These are phyloP conservation scores for Physcomitrium patens DNA, from an alignment of 225 moss, liverwort and hornwort species.

Conservation along the genomic window DNA sequence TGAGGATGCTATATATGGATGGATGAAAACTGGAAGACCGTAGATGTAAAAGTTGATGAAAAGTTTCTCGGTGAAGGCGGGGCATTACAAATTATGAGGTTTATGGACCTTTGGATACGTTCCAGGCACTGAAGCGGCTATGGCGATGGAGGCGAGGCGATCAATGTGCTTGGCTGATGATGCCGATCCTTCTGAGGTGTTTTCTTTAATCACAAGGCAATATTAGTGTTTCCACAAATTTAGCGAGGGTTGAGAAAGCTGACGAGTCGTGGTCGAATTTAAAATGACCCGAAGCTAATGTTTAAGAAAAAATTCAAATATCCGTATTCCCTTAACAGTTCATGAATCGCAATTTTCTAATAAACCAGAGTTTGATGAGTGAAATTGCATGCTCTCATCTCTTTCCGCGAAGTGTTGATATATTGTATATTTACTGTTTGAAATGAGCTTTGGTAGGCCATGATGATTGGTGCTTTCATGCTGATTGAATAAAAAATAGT, in stretches of 20 bases:
- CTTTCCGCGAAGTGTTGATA: not conserved
- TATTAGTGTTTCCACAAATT: not conserved
- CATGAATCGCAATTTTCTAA: not conserved
- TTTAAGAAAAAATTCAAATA: not conserved
- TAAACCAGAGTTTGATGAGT: not conserved
- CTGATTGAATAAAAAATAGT: not conserved
- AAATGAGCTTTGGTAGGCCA: not conserved
- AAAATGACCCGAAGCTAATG: not conserved
- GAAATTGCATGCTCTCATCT: not conserved
- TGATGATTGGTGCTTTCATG: not conserved
- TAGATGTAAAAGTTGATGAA: no score
- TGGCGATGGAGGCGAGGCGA: slow-evolving; percentile 32
- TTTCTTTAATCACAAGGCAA: not conserved
- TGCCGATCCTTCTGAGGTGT: slow-evolving; percentile 42
- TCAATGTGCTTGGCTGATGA: slow-evolving; percentile 39
- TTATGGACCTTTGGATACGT: no score
- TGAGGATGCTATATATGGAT: no score
- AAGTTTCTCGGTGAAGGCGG: not conserved
- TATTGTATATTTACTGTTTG: not conserved
- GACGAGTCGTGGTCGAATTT: not conserved
- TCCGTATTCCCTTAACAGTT: not conserved
- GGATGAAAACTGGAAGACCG: no score
- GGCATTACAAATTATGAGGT: not conserved
- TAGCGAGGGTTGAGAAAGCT: not conserved
- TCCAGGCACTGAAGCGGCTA: not conserved